Evolutionary conservation across 83 land plant genomes (phyloP), one percentile per base, ranked within the genome.

Genomic region (Diphasiastrum complanatum): DNA sequence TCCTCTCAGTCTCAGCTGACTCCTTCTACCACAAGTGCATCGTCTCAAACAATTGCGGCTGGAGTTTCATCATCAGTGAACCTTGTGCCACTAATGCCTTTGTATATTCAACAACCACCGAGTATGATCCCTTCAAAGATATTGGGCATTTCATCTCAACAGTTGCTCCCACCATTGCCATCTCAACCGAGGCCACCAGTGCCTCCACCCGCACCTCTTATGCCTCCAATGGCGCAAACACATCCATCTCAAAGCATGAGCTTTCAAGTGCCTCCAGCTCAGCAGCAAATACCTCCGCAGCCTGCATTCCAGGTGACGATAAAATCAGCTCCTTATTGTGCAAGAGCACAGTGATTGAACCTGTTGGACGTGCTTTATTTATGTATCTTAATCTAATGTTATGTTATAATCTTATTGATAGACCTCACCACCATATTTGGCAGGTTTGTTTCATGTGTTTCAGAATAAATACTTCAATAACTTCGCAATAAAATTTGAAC

Each of bases 231-330:
- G 58, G 5, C 58, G 5, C 58, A 54, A 26, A 8, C 11, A 4
- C 58, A 54, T 14, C 33, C 58, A 25, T n/a, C 58, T 54, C 33
- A 38, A 14, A 38, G 14, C 43, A 8, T 38, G 8, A 14, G 43
- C 8, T 38, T 54, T 6, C 58, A 18, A 54, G 33, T 20, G 4
- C 33, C n/a, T 18, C 58, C 58, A 6, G n/a, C n/a, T n/a, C n/a
- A n/a, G n/a, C n/a, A n/a, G n/a, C n/a, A n/a, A n/a, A n/a, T n/a
- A n/a, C 58, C 58, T 54, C 58, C 29, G 33, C 58, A 54, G 29
- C 58, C 11, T 28, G 24, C 58, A 23, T 54, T 54, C n/a, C 58
- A 54, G 58, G 58, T 54, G n/a, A n/a, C n/a, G n/a, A n/a, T n/a
- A n/a, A n/a, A n/a, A n/a, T n/a, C n/a, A n/a, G n/a, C n/a, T n/a